Evolutionary conservation across 1,284 basidiomycete species (phyloP).

Genomic region (Austroboletus novae-zelandiae): DNA sequence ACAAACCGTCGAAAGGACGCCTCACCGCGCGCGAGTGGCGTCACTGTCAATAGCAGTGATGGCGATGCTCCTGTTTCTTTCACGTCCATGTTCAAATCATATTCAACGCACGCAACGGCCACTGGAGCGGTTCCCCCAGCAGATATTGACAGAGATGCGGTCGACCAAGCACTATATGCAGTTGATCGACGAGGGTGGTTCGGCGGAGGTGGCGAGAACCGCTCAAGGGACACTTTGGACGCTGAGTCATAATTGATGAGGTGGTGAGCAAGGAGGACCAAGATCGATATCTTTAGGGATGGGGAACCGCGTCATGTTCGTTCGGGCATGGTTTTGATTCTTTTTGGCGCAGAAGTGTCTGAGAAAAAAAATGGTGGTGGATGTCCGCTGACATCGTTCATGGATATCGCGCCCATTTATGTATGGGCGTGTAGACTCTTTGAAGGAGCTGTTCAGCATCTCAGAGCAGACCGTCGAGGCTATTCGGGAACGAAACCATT

Average conservation of each 20-base stretch:
- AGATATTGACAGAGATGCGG: slow-evolving; percentile 46
- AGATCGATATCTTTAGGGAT: slow-evolving; percentile 50
- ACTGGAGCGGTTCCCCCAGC: slow-evolving; percentile 48
- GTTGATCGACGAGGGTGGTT: slow-evolving; percentile 35
- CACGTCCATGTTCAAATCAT: slow-evolving; percentile 5
- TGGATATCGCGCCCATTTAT: slow-evolving; percentile 49
- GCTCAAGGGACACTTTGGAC: slow-evolving; percentile 29
- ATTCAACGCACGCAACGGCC: slow-evolving; percentile 26
- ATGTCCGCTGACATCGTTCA: slow-evolving; percentile 17
- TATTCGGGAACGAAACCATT: slow-evolving; percentile 21
- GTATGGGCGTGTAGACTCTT: slow-evolving; percentile 18
- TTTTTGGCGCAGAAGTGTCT: neutral
- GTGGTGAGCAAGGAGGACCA: slow-evolving; percentile 42
- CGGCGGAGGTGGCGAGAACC: slow-evolving; percentile 12
- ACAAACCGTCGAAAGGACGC: neutral
- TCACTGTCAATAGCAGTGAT: neutral
- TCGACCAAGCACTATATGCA: slow-evolving; percentile 46
- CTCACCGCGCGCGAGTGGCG: neutral
- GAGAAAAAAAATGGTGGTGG: slow-evolving; percentile 48
- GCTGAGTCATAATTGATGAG: slow-evolving; percentile 42
- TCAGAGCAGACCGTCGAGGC: slow-evolving; percentile 22
- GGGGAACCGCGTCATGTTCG: slow-evolving; percentile 47
- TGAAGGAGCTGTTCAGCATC: slow-evolving; percentile 24
- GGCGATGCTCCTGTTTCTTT: neutral
- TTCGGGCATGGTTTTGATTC: neutral